phyloP scores from a whole-genome alignment of 148 eudicot genomes.

The Arbutus unedo region DNA sequence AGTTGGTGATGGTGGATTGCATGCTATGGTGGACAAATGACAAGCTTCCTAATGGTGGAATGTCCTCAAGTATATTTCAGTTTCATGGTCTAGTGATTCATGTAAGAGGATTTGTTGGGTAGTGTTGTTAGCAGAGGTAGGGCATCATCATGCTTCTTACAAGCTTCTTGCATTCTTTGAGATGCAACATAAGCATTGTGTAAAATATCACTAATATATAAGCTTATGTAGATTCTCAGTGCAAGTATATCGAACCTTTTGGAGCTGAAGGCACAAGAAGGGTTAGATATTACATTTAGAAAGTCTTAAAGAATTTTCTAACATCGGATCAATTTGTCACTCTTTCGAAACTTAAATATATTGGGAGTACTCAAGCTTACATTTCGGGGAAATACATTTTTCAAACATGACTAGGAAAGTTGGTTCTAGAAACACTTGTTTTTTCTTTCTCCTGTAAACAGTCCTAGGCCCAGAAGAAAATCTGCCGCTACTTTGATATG shows the following conservation, averaged over 20 bases:
- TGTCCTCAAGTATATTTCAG: background rate
- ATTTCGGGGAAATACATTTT: background rate
- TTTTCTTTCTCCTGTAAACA: background rate
- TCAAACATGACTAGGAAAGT: background rate
- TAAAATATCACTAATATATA: background rate
- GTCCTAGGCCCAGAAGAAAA: background rate
- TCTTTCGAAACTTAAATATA: background rate
- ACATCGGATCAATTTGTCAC: too few species aligned
- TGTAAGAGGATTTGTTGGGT: background rate
- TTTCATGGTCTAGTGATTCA: background rate
- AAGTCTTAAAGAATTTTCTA: too few species aligned
- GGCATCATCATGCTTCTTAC: background rate
- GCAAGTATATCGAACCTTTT: background rate
- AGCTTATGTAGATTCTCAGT: background rate
- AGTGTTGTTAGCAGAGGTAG: background rate
- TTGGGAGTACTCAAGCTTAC: background rate
- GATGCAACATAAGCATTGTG: background rate
- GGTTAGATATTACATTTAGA: background rate
- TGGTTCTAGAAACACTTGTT: background rate
- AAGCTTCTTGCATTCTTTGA: background rate
- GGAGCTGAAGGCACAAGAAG: background rate
- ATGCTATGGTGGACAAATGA: background rate
- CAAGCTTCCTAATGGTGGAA: background rate
- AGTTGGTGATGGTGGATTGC: background rate
- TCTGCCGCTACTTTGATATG: background rate